Evolutionary conservation across 2,329 filamentous ascomycete species (phyloP).

Genomic region (Sphaerulina populicola): DNA sequence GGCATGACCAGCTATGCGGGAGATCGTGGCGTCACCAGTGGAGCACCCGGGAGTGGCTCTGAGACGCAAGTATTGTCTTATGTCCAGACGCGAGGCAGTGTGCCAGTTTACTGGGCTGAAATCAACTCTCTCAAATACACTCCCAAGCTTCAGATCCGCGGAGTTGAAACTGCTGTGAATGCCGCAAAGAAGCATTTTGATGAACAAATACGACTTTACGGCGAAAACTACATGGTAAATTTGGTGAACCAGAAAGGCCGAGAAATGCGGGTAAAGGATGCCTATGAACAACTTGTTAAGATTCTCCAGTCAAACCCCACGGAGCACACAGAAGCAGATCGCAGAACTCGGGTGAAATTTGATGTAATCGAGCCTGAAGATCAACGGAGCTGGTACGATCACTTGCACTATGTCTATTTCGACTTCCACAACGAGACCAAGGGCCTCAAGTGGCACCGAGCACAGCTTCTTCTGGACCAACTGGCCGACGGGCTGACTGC

Average conservation of each 20-base stretch:
- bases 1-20: conserved; percentile 74
- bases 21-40: conserved; percentile 65
- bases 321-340: conserved; percentile 58
- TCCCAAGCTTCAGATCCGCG: conserved; percentile 78
- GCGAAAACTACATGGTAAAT: conserved; percentile 95
- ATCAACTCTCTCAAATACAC: conserved; percentile 89
- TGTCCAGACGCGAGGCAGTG: conserved; percentile 91
- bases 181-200: conserved; percentile 82
- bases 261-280: conserved; percentile 79
- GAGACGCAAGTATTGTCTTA: conserved; percentile 89
- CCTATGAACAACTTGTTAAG: conserved; percentile 85
- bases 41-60: conserved; percentile 55
- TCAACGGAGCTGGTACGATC: conserved; percentile 61
- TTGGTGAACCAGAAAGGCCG: conserved; percentile 93
- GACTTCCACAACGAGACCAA: conserved; percentile 98
- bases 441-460: conserved; percentile 85
- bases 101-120: conserved; percentile 93
- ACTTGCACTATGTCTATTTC: conserved; percentile 93
- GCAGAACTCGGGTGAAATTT: conserved; percentile 65
- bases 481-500: conserved; percentile 65
- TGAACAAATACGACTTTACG: conserved; percentile 87
- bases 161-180: conserved; percentile 67
- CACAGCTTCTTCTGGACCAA: conserved; percentile 75
- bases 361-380: conserved; percentile 61
- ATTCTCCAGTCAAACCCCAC: conserved; percentile 60